Percentiles rank a stretch among this genome's conserved stretches.
Conservation (phyloP, 495 filamentous ascomycete genomes). For the Parathielavia appendiculata region DNA sequence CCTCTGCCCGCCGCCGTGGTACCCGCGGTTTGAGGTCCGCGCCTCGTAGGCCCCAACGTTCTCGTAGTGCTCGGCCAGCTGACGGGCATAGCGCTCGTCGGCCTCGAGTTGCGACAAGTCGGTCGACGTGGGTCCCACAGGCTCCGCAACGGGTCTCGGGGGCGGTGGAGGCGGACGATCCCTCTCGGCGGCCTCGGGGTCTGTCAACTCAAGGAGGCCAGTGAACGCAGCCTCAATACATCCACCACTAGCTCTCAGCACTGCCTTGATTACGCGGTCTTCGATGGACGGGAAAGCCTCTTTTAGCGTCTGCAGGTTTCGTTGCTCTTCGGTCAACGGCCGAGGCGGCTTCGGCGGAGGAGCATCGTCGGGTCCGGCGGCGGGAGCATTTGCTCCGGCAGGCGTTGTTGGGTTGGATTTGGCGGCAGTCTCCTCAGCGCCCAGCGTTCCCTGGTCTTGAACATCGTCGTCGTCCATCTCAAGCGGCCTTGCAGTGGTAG, state of each 20-base stretch:
- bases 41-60: conserved; percentile 50
- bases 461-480: conserved; percentile 83
- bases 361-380: conserved; percentile 42
- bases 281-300: conserved; percentile 93
- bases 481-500: conserved; percentile 73
- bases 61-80: conserved; percentile 87
- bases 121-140: conserved; percentile 47
- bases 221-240: conserved; percentile 93
- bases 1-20: conserved; percentile 22
- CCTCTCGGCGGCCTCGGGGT: conserved; percentile 76
- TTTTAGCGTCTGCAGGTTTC: conserved; percentile 81
- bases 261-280: conserved; percentile 73
- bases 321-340: conserved; percentile 70
- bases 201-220: conserved; percentile 90
- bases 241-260: conserved; percentile 78
- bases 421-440: conserved; percentile 34
- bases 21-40: conserved; percentile 40
- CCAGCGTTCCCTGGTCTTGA: conserved; percentile 54
- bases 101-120: conserved; percentile 75
- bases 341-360: conserved; percentile 85
- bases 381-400: conserved; percentile 32
- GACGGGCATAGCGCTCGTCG: conserved; percentile 89
- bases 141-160: conserved; percentile 54
- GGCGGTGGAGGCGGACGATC: conserved; percentile 59
- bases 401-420: conserved; percentile 37